phyloP scores from a whole-genome alignment of 345 rosid genomes.

The Moricandia arvensis region DNA sequence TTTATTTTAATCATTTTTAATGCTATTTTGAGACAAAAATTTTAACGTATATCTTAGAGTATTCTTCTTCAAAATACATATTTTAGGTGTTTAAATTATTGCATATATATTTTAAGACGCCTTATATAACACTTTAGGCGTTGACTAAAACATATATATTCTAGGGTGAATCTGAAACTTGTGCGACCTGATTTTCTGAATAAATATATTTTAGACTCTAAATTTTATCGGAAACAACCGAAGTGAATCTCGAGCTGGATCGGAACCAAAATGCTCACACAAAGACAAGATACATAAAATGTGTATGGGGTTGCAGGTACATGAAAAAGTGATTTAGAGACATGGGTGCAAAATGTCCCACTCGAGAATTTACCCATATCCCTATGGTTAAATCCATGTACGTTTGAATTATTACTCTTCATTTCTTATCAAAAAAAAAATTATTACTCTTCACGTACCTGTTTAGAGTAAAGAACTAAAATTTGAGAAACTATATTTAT shows the following conservation, averaged over 20 bases:
- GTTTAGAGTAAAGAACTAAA: slow-evolving; percentile 9
- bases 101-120: too few relatives aligned
- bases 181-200: background rate
- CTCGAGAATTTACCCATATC: background rate
- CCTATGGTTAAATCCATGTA: slow-evolving; percentile 25
- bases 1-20: too few relatives aligned
- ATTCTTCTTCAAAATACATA: too few relatives aligned
- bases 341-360: slow-evolving; percentile 23
- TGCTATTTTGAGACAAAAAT: too few relatives aligned
- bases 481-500: background rate
- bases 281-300: background rate
- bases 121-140: too few relatives aligned
- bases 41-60: too few relatives aligned
- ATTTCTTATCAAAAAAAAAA: too few relatives aligned
- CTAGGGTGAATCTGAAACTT: too few relatives aligned
- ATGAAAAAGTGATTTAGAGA: slow-evolving; percentile 15
- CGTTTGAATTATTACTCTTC: slow-evolving; percentile 16
- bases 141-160: too few relatives aligned
- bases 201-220: background rate
- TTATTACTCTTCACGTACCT: background rate
- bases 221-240: background rate
- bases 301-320: slow-evolving; percentile 21
- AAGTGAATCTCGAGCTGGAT: background rate
- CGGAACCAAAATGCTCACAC: slow-evolving; percentile 5
- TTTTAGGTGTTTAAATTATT: too few relatives aligned